Evolutionary conservation across 2,329 filamentous ascomycete genomes (phyloP), one percentile per base, ranked within the genome.

Genomic region (Arthrobotrys musiformis): DNA sequence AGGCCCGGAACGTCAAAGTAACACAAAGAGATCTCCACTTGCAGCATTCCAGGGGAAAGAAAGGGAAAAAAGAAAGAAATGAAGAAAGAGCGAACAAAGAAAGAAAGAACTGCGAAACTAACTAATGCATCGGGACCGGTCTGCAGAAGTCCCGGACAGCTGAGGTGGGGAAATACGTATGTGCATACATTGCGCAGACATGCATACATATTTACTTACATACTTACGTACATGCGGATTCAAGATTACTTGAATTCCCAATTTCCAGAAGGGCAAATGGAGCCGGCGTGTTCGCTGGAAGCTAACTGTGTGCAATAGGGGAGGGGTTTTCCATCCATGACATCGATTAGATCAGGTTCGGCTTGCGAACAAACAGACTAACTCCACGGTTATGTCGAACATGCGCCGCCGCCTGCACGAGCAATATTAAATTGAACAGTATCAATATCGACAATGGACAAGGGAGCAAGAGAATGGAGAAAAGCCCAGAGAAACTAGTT

Each of bases 1-100:
- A 54, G 33, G 54, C 24, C 54, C 48, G 52, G 66, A 61, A 69
- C 66, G 30, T 62, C 58, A 35, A 58, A 60, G 66, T 70, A 70
- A 62, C 54, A 61, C 66, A 62, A 69, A 42, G 30, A 62, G 52
- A 69, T 69, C 66, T 70, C 66, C 66, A 70, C 52, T 58, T 70
- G 54, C 66, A 70, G 24, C 37, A 62, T 70, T 67, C 63, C 63
- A 46, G 58, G 66, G 66, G 42, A n/a, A n/a, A n/a, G n/a, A n/a
- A n/a, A n/a, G n/a, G n/a, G n/a, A n/a, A n/a, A n/a, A n/a, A n/a
- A n/a, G n/a, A n/a, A n/a, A n/a, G n/a, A n/a, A n/a, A n/a, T n/a
- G n/a, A n/a, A n/a, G n/a, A n/a, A n/a, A n/a, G n/a, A n/a, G n/a
- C n/a, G n/a, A n/a, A n/a, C n/a, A n/a, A n/a, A n/a, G n/a, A n/a